A percentile compares a stretch with the other conserved stretches of the same genome.
Evolutionary conservation across 1,284 basidiomycete species (phyloP).

Genomic region (Limonomyces culmigenus): DNA sequence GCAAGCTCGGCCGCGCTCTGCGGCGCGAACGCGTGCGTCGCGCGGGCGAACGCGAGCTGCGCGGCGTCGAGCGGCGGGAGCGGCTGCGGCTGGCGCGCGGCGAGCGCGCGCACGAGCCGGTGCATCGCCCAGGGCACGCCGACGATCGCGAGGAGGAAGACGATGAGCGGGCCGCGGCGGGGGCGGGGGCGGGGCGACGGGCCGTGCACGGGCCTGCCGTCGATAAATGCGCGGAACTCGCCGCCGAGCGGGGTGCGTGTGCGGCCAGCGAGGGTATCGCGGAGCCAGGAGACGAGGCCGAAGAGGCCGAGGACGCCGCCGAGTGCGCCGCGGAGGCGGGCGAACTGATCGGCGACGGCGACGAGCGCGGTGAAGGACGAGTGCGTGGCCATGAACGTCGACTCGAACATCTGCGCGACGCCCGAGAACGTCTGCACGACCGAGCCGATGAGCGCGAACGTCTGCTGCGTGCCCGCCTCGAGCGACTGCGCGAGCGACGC

Average conservation of each 20-base stretch:
- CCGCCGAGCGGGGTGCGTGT: conserved; percentile 23
- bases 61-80: conserved; percentile 55
- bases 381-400: conserved; percentile 98
- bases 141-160: conserved; percentile 92
- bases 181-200: conserved; percentile 31
- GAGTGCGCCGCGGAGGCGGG: conserved; percentile 79
- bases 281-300: conserved; percentile 74
- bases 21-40: conserved; percentile 69
- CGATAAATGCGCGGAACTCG: conserved; percentile 56
- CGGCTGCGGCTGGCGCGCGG: conserved; percentile 28
- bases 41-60: conserved; percentile 75
- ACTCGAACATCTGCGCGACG: conserved; percentile 95
- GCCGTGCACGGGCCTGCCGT: conserved; percentile 43
- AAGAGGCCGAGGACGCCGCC: conserved; percentile 90
- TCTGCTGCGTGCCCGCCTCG: conserved; percentile 80
- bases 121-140: conserved; percentile 93
- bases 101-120: conserved; percentile 70
- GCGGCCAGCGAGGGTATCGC: conserved; percentile 43
- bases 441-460: conserved; percentile 85
- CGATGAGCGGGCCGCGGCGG: conserved; percentile 79
- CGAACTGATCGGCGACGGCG: conserved; percentile 92
- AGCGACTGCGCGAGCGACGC: conserved; percentile 76
- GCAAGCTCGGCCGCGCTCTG: conserved; percentile 64
- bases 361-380: conserved; percentile 98
- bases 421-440: conserved; percentile 95